phyloP scores from a whole-genome alignment of 2,329 filamentous ascomycete genomes.

The Remersonia thermophila region DNA sequence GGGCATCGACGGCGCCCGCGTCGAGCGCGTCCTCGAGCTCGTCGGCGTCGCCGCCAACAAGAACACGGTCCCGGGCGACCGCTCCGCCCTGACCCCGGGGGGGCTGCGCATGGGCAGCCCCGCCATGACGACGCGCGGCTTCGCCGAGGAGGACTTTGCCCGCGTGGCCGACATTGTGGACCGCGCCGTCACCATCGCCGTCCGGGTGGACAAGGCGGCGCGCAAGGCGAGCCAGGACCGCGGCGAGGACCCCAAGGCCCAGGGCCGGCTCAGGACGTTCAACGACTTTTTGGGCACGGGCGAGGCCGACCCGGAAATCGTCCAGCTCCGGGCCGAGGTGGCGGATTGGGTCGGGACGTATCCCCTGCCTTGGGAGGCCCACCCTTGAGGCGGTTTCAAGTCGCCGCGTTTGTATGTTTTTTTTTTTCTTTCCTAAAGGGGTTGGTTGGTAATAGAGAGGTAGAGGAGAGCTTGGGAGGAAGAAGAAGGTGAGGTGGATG shows the following conservation, averaged over 20 bases:
- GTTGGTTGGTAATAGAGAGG: too few relatives aligned
- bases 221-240: conserved; percentile 55
- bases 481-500: too few relatives aligned
- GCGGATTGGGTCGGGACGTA: conserved; percentile 68
- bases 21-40: conserved; percentile 81
- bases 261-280: conserved; percentile 54
- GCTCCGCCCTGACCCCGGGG: conserved; percentile 82
- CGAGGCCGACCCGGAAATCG: conserved; percentile 55
- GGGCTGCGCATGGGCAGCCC: conserved; percentile 90
- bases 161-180: conserved; percentile 78
- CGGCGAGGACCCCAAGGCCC: conserved; percentile 44
- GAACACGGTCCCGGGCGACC: conserved; percentile 95
- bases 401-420: neutral
- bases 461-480: too few relatives aligned
- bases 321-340: conserved; percentile 63
- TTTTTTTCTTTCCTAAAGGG: neutral
- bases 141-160: conserved; percentile 76
- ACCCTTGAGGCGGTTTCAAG: neutral
- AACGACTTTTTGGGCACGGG: conserved; percentile 56
- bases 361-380: conserved; percentile 51
- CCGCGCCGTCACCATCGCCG: conserved; percentile 66
- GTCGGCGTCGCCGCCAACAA: conserved; percentile 98
- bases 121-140: conserved; percentile 95
- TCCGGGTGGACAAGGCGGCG: conserved; percentile 61
- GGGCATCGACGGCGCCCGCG: conserved; percentile 74